Evolutionary conservation across 169 alveolate genomes (phyloP).

Genomic region (Besnoitia besnoiti): DNA sequence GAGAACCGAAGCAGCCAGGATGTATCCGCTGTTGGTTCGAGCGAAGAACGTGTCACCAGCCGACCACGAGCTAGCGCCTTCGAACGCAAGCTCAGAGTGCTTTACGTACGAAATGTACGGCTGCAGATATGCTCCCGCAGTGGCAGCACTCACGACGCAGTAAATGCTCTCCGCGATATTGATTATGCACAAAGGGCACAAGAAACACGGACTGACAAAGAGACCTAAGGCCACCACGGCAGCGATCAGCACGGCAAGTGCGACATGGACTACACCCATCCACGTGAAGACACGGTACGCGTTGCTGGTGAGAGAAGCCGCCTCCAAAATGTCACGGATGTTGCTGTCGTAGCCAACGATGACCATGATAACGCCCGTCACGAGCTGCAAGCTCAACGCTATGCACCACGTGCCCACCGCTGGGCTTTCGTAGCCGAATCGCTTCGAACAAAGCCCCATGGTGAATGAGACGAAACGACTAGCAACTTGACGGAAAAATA

Average conservation of each 20-base stretch:
- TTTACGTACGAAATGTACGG: conserved; percentile 10
- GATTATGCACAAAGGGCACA: conserved; percentile 58
- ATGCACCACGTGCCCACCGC: conserved; percentile 58
- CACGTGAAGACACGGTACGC: neutral
- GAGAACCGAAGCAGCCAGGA: conserved; percentile 35
- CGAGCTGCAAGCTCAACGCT: conserved; percentile 49
- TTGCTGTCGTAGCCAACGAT: conserved; percentile 12
- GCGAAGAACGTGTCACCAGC: conserved; percentile 43
- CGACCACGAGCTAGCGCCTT: conserved; percentile 9
- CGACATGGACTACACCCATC: conserved; percentile 43
- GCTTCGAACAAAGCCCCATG: conserved; percentile 30
- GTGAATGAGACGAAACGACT: neutral
- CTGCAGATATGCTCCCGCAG: conserved; percentile 38
- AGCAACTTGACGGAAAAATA: neutral
- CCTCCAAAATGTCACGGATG: neutral
- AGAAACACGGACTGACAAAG: conserved; percentile 34
- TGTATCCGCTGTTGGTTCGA: conserved; percentile 32
- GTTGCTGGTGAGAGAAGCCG: neutral
- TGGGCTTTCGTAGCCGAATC: conserved; percentile 56
- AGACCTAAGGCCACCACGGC: conserved; percentile 43
- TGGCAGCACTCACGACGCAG: conserved; percentile 25
- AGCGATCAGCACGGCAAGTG: conserved; percentile 23
- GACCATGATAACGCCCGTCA: conserved; percentile 41
- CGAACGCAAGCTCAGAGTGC: neutral
- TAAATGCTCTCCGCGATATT: conserved; percentile 29